A percentile compares a stretch with the other conserved stretches of the same genome.
phyloP scores from a whole-genome alignment of 1,284 basidiomycete species.

The Leucoagaricus sp. region DNA sequence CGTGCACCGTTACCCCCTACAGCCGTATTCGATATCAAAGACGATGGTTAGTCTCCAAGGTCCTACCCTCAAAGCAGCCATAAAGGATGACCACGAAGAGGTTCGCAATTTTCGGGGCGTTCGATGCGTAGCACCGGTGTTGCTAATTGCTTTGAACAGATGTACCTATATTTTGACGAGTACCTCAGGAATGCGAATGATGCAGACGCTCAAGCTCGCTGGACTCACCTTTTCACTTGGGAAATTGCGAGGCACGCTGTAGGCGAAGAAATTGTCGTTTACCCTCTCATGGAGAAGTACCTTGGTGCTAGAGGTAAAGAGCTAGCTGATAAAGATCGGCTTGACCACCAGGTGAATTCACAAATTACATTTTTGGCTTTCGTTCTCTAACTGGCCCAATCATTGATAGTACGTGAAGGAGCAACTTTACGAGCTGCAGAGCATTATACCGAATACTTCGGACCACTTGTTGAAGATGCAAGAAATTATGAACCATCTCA shows the following conservation, averaged over 20 bases:
- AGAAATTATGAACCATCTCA: conserved; percentile 48
- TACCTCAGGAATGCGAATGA: conserved; percentile 48
- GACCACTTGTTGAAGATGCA: conserved; percentile 46
- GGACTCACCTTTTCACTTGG: conserved; percentile 59
- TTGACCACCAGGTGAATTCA: conserved; percentile 53
- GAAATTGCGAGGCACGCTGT: conserved; percentile 64
- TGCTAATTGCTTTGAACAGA: conserved; percentile 21
- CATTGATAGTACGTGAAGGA: conserved; percentile 42
- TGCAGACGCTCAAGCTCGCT: conserved; percentile 50
- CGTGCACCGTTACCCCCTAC: too few species aligned
- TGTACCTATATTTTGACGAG: conserved; percentile 51
- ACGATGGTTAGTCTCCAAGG: conserved; percentile 17
- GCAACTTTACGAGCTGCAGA: conserved; percentile 48
- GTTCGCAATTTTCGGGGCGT: conserved; percentile 12
- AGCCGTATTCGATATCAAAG: conserved; percentile 1
- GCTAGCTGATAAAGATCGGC: conserved; percentile 59
- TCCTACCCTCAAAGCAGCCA: conserved; percentile 21
- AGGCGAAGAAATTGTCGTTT: conserved; percentile 67
- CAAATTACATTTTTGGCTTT: neutral
- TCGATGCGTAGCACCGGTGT: neutral
- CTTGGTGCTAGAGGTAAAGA: conserved; percentile 53
- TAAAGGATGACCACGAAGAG: conserved; percentile 28
- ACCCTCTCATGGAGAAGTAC: conserved; percentile 66
- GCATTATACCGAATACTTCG: conserved; percentile 39
- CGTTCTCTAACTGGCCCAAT: too few species aligned